Evolutionary conservation across 2,329 filamentous ascomycete species (phyloP), one percentile per base, ranked within the genome.

Genomic region (Chaetomiaceae sp.): DNA sequence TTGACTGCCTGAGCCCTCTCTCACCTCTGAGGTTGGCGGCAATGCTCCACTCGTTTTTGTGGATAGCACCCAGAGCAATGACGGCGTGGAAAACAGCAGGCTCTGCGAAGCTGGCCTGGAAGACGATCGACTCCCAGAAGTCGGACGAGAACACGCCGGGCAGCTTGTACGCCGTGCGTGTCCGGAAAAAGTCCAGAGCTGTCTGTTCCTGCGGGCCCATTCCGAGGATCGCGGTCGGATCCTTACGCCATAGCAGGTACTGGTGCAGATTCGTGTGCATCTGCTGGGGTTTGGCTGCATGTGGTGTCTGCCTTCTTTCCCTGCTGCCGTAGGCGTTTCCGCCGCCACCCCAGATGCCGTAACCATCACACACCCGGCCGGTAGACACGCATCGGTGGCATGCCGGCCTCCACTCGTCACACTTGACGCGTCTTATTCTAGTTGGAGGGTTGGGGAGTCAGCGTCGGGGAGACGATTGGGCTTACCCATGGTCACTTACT

Each of bases 181-280:
- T 56, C 14, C 62, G 62, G 57, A 76, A 75, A 64, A 69, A 74
- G 12, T 70, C 65, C 14, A 72, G 63, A 44, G 58, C 64, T 1
- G 42, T 43, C 10, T 55, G 53, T 35, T 72, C 66, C 26, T 67
- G 60, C 7, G 47, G 39, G 46, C 22, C 59, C 17, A 51, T 30
- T 2, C 50, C 42, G 14, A 26, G 33, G 3, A 49, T 27, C 2
- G 18, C 14, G n/a, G 37, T 34, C 15, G 20, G 17, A 37, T 29
- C n/a, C 9, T 24, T 24, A 24, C 22, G 5, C 22, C 22, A 24
- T 24, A 24, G 22, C 22, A 24, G 9, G 22, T 9, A 15, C 26
- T 32, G 18, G 30, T 30, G 17, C 29, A 18, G 17, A 40, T n/a
- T n/a, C 32, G 17, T 15, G 22, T 18, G 19, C 29, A 24, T 24